Evolutionary conservation across 2,329 filamentous ascomycete genomes (phyloP), one percentile per base, ranked within the genome.

Genomic region (Ophiostoma sp.): DNA sequence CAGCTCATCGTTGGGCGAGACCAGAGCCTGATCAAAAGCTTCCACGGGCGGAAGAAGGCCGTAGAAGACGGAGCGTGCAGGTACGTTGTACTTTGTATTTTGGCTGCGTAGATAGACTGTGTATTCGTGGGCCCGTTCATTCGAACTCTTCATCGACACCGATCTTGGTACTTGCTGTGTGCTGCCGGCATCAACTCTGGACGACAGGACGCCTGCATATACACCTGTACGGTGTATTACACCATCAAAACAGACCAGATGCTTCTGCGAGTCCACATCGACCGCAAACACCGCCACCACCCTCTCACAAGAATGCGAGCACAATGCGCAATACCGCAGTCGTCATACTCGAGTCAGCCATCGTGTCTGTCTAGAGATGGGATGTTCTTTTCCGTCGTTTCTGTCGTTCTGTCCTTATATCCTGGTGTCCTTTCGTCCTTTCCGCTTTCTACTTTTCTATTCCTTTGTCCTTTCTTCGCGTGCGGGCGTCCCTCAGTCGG

Each of bases 261-360:
- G 27, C 27, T 27, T 27, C 27, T 27, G 27, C 27, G 27, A 27
- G 27, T 27, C 27, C 27, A 27, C 27, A 27, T 27, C 27, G 27
- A 27, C 27, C 27, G 27, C 27, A 27, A 27, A 27, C 27, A 27
- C 27, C 27, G 27, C 27, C 27, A 45, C 42, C 16, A 52, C n/a
- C n/a, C 49, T 55, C 49, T 55, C 49, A 55, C 18, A 55, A 27
- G 6, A 55, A 55, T 14, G 45, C 6, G 27, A 12, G 16, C 47
- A 11, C 18, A 55, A 12, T 55, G n/a, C 49, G 27, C 49, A 55
- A 55, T 55, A 9, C 49, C 49, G 9, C 7, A 27, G 14, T 7
- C 47, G 49, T 55, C 49, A 55, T 55, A 55, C n/a, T 55, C 49
- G 49, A 55, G 49, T 55, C 49, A 55, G 27, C 2, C 27, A 55